A percentile compares a stretch with the other conserved stretches of the same genome.
Evolutionary conservation across 2,329 filamentous ascomycete genomes (phyloP).

Genomic region (Fusarium sterilihyphosum): DNA sequence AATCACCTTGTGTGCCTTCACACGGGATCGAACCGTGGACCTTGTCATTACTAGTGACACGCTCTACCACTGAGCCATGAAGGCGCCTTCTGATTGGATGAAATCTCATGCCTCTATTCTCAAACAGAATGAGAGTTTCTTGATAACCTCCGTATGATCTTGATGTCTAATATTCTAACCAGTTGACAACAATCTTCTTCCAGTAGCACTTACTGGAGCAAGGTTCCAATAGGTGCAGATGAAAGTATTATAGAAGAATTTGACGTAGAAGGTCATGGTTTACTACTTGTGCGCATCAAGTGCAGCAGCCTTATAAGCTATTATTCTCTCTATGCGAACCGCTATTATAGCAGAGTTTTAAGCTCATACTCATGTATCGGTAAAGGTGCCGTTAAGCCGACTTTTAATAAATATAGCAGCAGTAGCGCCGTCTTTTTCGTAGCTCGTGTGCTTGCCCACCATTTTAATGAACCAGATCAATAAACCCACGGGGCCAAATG

Average conservation of each 20-base stretch:
- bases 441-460: no score
- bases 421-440: no score
- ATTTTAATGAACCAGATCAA: no score
- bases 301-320: neutral
- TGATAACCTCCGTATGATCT: neutral
- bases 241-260: neutral
- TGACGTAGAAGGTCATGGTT: neutral
- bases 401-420: no score
- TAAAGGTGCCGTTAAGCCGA: no score
- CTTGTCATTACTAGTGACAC: slow-evolving; percentile 35
- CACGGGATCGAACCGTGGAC: slow-evolving; percentile 33
- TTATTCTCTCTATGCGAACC: neutral
- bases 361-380: neutral
- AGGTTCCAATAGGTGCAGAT: neutral
- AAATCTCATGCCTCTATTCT: rapidly evolving
- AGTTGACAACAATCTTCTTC: neutral
- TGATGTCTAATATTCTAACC: rapidly evolving
- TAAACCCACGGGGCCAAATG: no score
- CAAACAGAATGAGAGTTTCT: rapidly evolving
- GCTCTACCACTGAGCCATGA: slow-evolving; percentile 31
- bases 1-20: neutral
- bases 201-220: neutral
- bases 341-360: neutral
- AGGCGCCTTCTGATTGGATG: slow-evolving; percentile 13
- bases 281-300: neutral